Percentiles rank a stretch among this genome's conserved stretches.
Evolutionary conservation across 345 rosid genomes (phyloP).

Genomic region (Boechera retrofracta): DNA sequence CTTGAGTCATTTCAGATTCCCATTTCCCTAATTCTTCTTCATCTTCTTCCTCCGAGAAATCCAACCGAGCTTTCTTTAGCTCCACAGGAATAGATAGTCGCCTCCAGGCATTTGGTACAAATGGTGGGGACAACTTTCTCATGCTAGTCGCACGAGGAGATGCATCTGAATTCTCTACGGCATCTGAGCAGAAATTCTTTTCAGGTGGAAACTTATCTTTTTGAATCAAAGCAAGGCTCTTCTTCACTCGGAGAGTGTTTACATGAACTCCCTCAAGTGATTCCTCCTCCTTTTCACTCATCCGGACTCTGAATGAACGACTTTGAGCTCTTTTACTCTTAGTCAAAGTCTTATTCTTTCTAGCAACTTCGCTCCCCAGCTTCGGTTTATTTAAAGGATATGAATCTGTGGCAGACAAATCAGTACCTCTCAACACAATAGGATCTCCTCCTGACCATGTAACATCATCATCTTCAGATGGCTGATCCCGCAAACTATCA

Average conservation of each 20-base stretch:
- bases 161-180: constrained; percentile 42
- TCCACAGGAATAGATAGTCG: constrained; percentile 30
- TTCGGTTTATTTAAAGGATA: constrained; percentile 47
- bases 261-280: constrained; percentile 11
- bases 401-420: constrained; percentile 47
- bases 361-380: constrained; percentile 38
- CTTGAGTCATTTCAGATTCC: constrained; percentile 53
- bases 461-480: constrained; percentile 56
- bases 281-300: constrained; percentile 23
- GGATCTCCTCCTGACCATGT: constrained; percentile 50
- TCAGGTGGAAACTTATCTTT: constrained; percentile 29
- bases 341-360: constrained; percentile 13
- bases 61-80: constrained; percentile 52
- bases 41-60: constrained; percentile 44
- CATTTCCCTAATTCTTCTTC: constrained; percentile 50
- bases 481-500: constrained; percentile 53
- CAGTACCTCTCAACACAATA: constrained; percentile 45
- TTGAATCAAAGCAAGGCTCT: constrained; percentile 31
- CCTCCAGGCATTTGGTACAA: constrained; percentile 42
- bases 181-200: not conserved
- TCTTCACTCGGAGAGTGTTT: constrained; percentile 37
- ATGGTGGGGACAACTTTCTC: constrained; percentile 39
- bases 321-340: constrained; percentile 33
- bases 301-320: constrained; percentile 22
- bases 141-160: constrained; percentile 48